Conservation (phyloP, 1,139 yeast genomes). For the Zhuliangozyma blackwelliae region DNA sequence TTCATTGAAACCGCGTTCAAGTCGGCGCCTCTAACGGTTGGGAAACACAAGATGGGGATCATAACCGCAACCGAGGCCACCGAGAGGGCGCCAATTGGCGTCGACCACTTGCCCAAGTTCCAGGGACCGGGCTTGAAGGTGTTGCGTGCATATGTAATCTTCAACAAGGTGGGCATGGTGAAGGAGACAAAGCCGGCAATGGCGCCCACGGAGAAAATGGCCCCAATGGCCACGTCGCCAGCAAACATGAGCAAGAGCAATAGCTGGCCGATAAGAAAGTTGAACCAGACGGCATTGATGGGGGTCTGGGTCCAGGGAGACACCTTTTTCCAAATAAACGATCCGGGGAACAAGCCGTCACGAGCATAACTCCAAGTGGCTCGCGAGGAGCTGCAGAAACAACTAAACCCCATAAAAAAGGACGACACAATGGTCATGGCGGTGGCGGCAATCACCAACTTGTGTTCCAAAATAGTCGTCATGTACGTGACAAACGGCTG, state of each 20-base stretch:
- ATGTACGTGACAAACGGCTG: slow-evolving; percentile 64
- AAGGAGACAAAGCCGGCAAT: slow-evolving; percentile 70
- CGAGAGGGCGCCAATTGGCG: slow-evolving; percentile 36
- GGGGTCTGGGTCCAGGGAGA: slow-evolving; percentile 59
- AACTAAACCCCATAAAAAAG: slow-evolving; percentile 66
- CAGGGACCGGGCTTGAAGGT: slow-evolving; percentile 67
- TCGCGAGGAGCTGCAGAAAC: slow-evolving; percentile 67
- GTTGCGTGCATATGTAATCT: slow-evolving; percentile 52
- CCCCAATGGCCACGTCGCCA: slow-evolving; percentile 66
- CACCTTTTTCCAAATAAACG: slow-evolving; percentile 52
- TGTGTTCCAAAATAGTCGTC: slow-evolving; percentile 44
- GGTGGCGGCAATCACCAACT: slow-evolving; percentile 50
- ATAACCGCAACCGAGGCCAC: slow-evolving; percentile 50
- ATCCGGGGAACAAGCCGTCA: slow-evolving; percentile 65
- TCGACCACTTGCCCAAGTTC: slow-evolving; percentile 55
- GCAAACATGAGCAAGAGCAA: slow-evolving; percentile 59
- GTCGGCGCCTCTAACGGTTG: slow-evolving; percentile 48
- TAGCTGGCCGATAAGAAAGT: slow-evolving; percentile 54
- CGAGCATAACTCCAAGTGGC: slow-evolving; percentile 68
- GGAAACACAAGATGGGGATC: slow-evolving; percentile 68
- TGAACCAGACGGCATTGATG: slow-evolving; percentile 65
- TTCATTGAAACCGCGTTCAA: slow-evolving; percentile 52
- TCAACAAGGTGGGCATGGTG: slow-evolving; percentile 61
- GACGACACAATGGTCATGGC: slow-evolving; percentile 57
- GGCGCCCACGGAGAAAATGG: slow-evolving; percentile 75